These are phyloP conservation scores for Opeltia flavorubescens DNA, from an alignment of 495 filamentous ascomycete genomes.

Conservation along the genomic window DNA sequence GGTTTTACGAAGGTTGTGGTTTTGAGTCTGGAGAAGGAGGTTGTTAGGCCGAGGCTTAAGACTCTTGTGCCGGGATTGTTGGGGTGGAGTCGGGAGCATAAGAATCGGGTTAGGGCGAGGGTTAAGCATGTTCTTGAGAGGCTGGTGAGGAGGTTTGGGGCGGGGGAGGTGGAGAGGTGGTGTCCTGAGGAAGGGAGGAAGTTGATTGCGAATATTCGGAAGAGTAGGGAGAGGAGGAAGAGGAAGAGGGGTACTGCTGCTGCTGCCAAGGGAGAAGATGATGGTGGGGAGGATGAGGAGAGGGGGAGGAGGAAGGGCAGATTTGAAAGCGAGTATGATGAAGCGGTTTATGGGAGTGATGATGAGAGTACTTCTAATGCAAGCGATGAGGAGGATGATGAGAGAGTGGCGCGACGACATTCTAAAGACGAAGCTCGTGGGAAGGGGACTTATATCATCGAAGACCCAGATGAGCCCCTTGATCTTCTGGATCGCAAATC, in stretches of 20 bases:
- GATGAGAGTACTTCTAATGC: conserved; percentile 50
- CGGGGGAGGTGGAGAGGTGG: conserved; percentile 55
- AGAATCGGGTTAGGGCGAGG: conserved; percentile 85
- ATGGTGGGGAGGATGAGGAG: conserved; percentile 15
- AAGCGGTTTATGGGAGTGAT: conserved; percentile 83
- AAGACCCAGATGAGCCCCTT: conserved; percentile 73
- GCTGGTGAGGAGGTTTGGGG: conserved; percentile 80
- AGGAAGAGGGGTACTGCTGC: conserved; percentile 50
- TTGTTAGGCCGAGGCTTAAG: conserved; percentile 58
- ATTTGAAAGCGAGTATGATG: conserved; percentile 87
- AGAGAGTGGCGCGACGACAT: conserved; percentile 18
- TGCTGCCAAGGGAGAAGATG: conserved; percentile 20
- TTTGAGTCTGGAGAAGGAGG: conserved; percentile 61
- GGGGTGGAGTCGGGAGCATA: conserved; percentile 96
- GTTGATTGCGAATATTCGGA: conserved; percentile 82
- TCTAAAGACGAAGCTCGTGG: conserved; percentile 28
- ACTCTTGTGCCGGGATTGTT: conserved; percentile 76
- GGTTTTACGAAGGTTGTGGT: conserved; percentile 95
- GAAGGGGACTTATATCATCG: conserved; percentile 71
- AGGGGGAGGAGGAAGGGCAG: conserved; percentile 30
- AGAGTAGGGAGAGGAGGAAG: conserved; percentile 78
- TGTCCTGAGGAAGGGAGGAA: conserved; percentile 79
- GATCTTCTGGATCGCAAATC: conserved; percentile 82
- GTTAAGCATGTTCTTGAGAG: conserved; percentile 95
- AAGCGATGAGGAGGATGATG: conserved; percentile 40